Base-by-base conservation (phyloP, 306 rosid species). In the Quercus robur region DNA sequence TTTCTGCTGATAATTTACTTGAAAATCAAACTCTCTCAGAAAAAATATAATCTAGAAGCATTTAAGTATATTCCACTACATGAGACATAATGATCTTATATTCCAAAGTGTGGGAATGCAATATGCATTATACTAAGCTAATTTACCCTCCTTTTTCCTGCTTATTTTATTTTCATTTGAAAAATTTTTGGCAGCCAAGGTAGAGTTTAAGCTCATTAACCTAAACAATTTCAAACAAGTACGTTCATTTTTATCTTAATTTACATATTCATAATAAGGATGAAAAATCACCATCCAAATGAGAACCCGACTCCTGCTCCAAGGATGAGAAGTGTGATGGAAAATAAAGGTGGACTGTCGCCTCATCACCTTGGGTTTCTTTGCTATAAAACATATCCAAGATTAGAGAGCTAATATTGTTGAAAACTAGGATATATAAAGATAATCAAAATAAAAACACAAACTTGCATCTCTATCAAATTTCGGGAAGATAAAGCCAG, bases 251-350 rank as follows among this genome's bases (percentile, higher is more conserved):
- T 57, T 4, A 35, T 64, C 23, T 30, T 28, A 70, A 44, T 9
- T 17, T 28, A n/a, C 23, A 7, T n/a, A 64, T 11, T 7, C 31
- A 74, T 81, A 35, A n/a, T 61, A 54, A 74, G 20, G 26, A 82
- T 23, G 82, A 88, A 52, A 38, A 25, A 73, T 82, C 69, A 95
- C 99, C 99, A 93, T 95, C 99, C 99, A 95, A 77, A 87, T 87
- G 64, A 95, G 91, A 87, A 89, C 75, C 75, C 90, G 91, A 86
- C 73, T 91, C 89, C 94, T 90, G 91, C 99, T 95, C 99, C 98
- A 95, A 41, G 99, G 98, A 87, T 95, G 99, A 84, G 97, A 91
- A 8, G 99, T 83, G 80, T 89, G 99, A 81, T 95, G 99, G 79
- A 81, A 95, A 82, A 95, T 88, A 79, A 95, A 95, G 74, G 99